Evolutionary conservation across 345 rosid species (phyloP).

Genomic region (Eucalyptus sp.): DNA sequence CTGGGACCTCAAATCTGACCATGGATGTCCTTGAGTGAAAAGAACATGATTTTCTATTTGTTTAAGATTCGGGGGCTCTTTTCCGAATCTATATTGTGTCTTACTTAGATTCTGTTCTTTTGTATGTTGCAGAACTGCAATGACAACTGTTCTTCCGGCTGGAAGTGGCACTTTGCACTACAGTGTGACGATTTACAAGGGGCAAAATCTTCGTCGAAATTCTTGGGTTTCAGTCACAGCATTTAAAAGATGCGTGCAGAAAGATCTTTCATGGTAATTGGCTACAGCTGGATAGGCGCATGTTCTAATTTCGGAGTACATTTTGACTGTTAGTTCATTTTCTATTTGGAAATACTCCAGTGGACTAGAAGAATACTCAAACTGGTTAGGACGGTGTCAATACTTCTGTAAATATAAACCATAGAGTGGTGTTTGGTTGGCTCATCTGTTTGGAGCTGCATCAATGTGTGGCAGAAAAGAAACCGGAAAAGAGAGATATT

Average conservation of each 20-base stretch:
- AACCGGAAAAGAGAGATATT: not conserved
- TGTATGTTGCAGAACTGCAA: constrained; percentile 16
- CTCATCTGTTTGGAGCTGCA: not conserved
- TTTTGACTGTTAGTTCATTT: not conserved
- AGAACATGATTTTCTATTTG: not conserved
- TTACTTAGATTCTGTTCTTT: not conserved
- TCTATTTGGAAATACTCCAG: not conserved
- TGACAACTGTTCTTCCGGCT: constrained; percentile 46
- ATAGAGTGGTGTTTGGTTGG: not conserved
- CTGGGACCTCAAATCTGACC: not conserved
- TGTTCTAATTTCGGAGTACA: not conserved
- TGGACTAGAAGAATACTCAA: not conserved
- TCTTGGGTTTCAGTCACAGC: constrained; percentile 23
- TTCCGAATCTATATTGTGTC: not conserved
- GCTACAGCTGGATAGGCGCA: not conserved
- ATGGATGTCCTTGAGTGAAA: not conserved
- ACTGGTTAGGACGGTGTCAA: not conserved
- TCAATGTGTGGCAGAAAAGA: not conserved
- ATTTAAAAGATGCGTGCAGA: constrained; percentile 31
- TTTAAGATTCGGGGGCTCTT: not conserved
- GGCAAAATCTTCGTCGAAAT: constrained; percentile 17
- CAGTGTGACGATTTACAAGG: constrained; percentile 9
- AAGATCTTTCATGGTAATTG: constrained; percentile 49
- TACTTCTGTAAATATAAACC: not conserved
- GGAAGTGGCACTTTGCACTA: constrained; percentile 24